phyloP scores from a whole-genome alignment of 192 early-diverging fungal genomes.

The Chytriomyces sp. region DNA sequence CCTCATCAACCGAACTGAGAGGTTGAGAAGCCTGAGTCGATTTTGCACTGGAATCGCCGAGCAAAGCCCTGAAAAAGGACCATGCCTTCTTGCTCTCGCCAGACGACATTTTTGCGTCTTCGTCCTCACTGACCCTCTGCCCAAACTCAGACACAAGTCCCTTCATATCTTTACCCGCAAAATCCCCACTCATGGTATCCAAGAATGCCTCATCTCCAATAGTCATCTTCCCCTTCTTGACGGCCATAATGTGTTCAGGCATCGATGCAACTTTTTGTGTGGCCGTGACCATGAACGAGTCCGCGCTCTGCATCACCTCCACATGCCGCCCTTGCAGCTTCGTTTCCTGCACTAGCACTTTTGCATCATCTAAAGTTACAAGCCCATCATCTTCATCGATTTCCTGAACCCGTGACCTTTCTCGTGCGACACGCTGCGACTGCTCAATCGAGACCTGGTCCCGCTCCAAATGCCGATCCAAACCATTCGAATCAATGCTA shows the following conservation, averaged over 20 bases:
- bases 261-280: neutral
- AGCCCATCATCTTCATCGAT: conserved; percentile 5
- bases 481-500: conserved; percentile 4
- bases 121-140: neutral
- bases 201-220: conserved; percentile 26
- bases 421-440: too few species aligned
- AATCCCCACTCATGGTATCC: conserved; percentile 27
- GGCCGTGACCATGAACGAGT: neutral
- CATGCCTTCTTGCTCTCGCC: conserved; percentile 10
- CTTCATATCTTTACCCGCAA: conserved; percentile 34
- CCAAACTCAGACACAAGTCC: conserved; percentile 31
- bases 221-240: neutral
- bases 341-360: conserved; percentile 25
- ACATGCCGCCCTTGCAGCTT: conserved; percentile 22
- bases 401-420: too few species aligned
- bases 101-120: neutral
- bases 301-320: conserved; percentile 23
- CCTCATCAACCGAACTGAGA: neutral
- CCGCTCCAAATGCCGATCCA: neutral
- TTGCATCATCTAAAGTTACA: conserved; percentile 32
- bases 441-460: too few species aligned
- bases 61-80: conserved; percentile 19
- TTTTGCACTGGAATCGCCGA: neutral
- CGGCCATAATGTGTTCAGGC: neutral
- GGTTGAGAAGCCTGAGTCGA: neutral